Evolutionary conservation across 129 eudicot species (phyloP).

Genomic region (Artemisia tridentata): DNA sequence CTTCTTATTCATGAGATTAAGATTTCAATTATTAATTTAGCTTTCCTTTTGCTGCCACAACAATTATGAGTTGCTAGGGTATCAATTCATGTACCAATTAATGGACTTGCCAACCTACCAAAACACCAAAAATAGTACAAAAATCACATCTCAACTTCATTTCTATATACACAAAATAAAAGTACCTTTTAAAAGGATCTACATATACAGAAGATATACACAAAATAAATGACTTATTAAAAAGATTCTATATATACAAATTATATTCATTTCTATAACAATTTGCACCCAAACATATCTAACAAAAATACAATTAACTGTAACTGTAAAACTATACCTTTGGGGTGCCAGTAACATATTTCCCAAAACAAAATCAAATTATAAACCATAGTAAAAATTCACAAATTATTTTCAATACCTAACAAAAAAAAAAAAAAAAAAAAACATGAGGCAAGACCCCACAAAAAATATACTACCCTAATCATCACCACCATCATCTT

Average conservation of each 20-base stretch:
- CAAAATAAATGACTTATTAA: background rate
- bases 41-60: background rate
- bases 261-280: slow-evolving; percentile 6
- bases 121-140: slow-evolving; percentile 4
- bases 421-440: background rate
- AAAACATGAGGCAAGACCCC: slow-evolving; percentile 10
- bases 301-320: background rate
- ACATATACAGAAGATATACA: background rate
- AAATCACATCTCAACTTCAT: background rate
- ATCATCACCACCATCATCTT: slow-evolving; percentile 21
- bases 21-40: too few species aligned
- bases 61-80: slow-evolving; percentile 20
- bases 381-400: background rate
- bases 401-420: slow-evolving; percentile 25
- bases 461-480: slow-evolving; percentile 17
- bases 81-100: slow-evolving; percentile 25
- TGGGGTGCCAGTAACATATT: slow-evolving; percentile 22
- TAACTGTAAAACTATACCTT: slow-evolving; percentile 1
- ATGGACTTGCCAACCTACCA: slow-evolving; percentile 20
- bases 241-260: background rate
- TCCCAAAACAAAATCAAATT: slow-evolving; percentile 20
- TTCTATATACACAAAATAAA: background rate
- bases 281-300: slow-evolving; percentile 20
- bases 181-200: background rate
- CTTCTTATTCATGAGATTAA: too few species aligned